These are phyloP conservation scores for Neonectria sp. DNA, from an alignment of 2,329 filamentous ascomycete species.

Conservation along the genomic window DNA sequence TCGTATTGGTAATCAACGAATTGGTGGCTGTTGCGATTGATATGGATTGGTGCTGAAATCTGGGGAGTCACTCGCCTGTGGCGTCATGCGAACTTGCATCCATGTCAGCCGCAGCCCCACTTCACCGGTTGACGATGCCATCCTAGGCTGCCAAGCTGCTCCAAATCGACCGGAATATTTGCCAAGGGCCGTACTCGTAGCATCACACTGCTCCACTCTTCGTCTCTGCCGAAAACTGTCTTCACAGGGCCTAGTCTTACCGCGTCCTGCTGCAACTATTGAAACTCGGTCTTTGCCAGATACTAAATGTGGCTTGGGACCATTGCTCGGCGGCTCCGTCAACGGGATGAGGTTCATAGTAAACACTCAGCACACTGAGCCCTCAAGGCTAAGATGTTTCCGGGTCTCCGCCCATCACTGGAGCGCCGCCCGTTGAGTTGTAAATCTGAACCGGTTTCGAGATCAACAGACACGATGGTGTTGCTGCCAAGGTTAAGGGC, in stretches of 20 bases:
- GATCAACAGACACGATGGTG: not conserved
- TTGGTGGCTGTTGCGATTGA: slow-evolving; percentile 28
- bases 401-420: too few species aligned
- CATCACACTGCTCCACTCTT: not conserved
- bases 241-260: too few species aligned
- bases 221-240: too few species aligned
- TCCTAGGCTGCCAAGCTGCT: not conserved
- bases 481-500: not conserved
- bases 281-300: too few species aligned
- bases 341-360: too few species aligned
- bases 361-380: too few species aligned
- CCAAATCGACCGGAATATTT: not conserved
- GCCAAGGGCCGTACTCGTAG: not conserved
- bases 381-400: too few species aligned
- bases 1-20: slow-evolving; percentile 30
- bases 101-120: slow-evolving; percentile 26
- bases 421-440: too few species aligned
- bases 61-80: slow-evolving; percentile 27
- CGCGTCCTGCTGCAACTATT: too few species aligned
- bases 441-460: not conserved
- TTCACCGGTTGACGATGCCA: not conserved
- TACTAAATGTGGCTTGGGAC: too few species aligned
- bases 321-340: too few species aligned
- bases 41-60: slow-evolving; percentile 29
- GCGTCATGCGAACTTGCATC: slow-evolving; percentile 32